phyloP scores from a whole-genome alignment of 2,329 filamentous ascomycete species.

The Sporothrix protearum region DNA sequence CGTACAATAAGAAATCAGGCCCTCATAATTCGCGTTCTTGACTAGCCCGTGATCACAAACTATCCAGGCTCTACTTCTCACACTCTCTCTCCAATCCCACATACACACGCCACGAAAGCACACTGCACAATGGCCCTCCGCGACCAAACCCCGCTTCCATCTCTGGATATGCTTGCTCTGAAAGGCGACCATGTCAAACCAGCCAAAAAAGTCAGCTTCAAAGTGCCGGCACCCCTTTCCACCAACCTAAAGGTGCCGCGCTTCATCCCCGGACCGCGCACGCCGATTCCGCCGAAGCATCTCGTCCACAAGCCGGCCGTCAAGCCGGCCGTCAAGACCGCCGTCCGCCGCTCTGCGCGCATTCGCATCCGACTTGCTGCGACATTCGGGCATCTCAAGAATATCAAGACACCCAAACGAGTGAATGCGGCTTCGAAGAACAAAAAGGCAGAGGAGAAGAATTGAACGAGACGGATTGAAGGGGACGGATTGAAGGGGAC shows the following conservation, averaged over 20 bases:
- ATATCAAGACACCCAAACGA: background rate
- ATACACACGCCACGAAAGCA: background rate
- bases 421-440: background rate
- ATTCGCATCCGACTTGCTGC: background rate
- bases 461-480: background rate
- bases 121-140: background rate
- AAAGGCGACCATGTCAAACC: background rate
- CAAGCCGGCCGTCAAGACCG: background rate
- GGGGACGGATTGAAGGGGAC: background rate
- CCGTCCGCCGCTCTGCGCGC: background rate
- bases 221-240: background rate
- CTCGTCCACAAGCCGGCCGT: background rate
- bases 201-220: background rate
- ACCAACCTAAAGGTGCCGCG: background rate
- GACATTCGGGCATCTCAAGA: background rate
- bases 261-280: background rate
- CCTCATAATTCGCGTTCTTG: too few relatives aligned
- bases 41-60: too few relatives aligned
- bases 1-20: too few relatives aligned
- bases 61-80: too few relatives aligned
- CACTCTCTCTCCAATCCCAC: too few relatives aligned
- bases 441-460: background rate
- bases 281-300: background rate
- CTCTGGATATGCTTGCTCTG: background rate
- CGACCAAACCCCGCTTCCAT: background rate